Percentiles rank a stretch among this genome's conserved stretches.
phyloP scores from a whole-genome alignment of 371 early-diverging fungal species.

The Rhizomucor pusillus region DNA sequence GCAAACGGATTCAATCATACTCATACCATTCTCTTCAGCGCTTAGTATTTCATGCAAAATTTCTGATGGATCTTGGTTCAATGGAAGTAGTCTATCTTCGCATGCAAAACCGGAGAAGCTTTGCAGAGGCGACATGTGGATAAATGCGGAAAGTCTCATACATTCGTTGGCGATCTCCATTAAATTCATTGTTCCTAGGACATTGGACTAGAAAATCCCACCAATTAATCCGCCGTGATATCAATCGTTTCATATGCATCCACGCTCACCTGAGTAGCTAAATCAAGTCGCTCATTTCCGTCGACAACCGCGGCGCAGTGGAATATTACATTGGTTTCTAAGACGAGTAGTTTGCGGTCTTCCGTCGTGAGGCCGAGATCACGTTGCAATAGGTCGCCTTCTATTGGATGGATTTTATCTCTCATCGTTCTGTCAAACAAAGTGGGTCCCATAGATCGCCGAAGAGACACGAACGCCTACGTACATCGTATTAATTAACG shows the following conservation, averaged over 20 bases:
- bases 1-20: too few relatives aligned
- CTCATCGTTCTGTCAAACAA: constrained; percentile 39
- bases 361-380: constrained; percentile 46
- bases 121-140: constrained; percentile 55
- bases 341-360: constrained; percentile 39
- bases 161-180: constrained; percentile 53
- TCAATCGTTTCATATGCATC: background rate
- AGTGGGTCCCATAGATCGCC: constrained; percentile 36
- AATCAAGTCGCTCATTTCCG: constrained; percentile 51
- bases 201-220: constrained; percentile 38
- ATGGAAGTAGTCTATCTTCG: constrained; percentile 46
- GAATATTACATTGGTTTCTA: constrained; percentile 45
- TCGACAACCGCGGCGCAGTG: constrained; percentile 61
- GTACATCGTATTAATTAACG: background rate
- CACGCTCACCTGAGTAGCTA: constrained; percentile 44
- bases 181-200: constrained; percentile 50
- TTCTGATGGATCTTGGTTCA: constrained; percentile 38
- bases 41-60: constrained; percentile 23
- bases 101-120: constrained; percentile 18
- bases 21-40: constrained; percentile 17
- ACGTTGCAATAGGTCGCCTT: constrained; percentile 49
- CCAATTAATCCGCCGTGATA: background rate
- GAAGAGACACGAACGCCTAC: constrained; percentile 42
- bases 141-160: constrained; percentile 40
- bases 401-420: constrained; percentile 53